These are phyloP conservation scores for Suillus weaverae DNA, from an alignment of 768 basidiomycete species.

Conservation along the genomic window DNA sequence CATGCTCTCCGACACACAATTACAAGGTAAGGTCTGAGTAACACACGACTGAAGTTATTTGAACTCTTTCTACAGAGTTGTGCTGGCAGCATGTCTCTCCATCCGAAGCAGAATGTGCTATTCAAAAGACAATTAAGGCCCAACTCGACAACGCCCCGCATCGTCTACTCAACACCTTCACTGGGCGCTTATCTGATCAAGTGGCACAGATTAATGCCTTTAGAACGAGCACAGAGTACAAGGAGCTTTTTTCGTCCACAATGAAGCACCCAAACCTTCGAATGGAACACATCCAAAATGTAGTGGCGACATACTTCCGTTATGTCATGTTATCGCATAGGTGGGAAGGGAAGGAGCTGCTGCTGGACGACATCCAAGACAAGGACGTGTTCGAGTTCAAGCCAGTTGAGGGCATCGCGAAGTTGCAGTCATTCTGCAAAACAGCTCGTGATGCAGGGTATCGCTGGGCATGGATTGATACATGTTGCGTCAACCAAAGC, in stretches of 20 bases:
- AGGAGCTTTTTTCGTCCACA: neutral
- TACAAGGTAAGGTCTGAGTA: too few relatives aligned
- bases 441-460: neutral
- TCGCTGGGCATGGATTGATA: neutral
- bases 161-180: neutral
- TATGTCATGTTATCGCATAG: neutral
- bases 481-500: neutral
- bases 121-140: neutral
- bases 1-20: neutral
- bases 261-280: neutral
- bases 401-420: neutral
- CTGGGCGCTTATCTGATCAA: neutral
- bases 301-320: neutral
- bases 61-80: neutral
- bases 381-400: neutral
- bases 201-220: neutral
- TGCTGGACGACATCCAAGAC: neutral
- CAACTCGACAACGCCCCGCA: neutral
- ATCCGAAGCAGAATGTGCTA: neutral
- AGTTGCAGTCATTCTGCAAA: neutral
- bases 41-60: too few relatives aligned
- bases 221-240: neutral
- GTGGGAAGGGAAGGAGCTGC: neutral
- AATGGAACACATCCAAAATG: neutral
- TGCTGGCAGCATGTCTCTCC: neutral